Evolutionary conservation across 768 basidiomycete species (phyloP), one percentile per base, ranked within the genome.

Genomic region (Mycena filopes): DNA sequence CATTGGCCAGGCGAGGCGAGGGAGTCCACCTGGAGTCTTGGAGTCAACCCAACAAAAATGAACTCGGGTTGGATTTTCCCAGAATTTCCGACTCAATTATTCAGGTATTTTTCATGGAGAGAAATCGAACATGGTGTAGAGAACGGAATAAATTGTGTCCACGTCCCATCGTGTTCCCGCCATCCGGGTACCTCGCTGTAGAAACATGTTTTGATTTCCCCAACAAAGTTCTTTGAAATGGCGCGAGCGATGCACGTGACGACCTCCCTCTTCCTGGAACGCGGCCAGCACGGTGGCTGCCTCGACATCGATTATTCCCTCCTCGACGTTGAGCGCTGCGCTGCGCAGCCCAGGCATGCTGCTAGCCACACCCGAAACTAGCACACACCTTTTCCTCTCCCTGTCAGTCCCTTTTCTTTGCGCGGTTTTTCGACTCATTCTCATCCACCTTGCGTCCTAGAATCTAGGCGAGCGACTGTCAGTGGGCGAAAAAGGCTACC

Each of bases 391-490:
- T 7, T 38, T 20, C 28, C 6, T 66, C 36, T 28, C 48, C 50
- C 47, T 66, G 65, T 60, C 20, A 11, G 63, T 42, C 26, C 26
- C 41, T 45, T 60, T 51, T 60, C 51, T 57, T 41, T 7, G 50
- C 26, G 23, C 36, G 31, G 28, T 62, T 48, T 57, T 23, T 64
- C 45, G 25, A 28, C 41, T 54, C 41, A 28, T 40, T 54, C 47
- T 49, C 41, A 15, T 23, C 4, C 21, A 20, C 23, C 13, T 50
- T n/a, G n/a, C n/a, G n/a, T 25, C 42, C 7, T 31, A 66, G 65
- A 66, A 60, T 56, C 59, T 56, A 60, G 59, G 65, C 65, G 57
- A 45, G 57, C 65, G 57, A 64, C 51, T 65, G 63, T 65, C 16
- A 45, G 63, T 65, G 16, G 38, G n/a, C n/a, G n/a, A n/a, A n/a